Evolutionary conservation across 768 basidiomycete genomes (phyloP).

Genomic region (Boletus sensibilis): DNA sequence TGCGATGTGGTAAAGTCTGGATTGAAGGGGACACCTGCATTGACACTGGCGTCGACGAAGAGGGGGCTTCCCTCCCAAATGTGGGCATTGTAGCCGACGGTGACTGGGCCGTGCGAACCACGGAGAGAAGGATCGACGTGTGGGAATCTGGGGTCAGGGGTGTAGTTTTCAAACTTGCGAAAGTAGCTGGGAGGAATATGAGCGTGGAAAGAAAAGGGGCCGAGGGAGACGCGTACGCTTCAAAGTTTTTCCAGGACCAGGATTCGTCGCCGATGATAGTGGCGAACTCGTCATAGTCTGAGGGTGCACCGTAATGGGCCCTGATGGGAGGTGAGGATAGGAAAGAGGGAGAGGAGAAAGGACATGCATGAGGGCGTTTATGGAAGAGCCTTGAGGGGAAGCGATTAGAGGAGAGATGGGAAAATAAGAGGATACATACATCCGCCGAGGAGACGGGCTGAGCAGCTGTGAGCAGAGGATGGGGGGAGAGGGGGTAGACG

Average conservation of each 20-base stretch:
- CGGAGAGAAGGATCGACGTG: constrained; percentile 45
- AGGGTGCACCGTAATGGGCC: constrained; percentile 63
- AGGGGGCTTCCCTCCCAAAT: constrained; percentile 43
- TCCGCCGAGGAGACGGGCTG: constrained; percentile 70
- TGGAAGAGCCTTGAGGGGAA: constrained; percentile 47
- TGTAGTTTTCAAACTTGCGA: constrained; percentile 62
- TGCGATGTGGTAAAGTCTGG: constrained; percentile 56
- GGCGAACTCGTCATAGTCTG: constrained; percentile 70
- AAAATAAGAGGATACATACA: constrained; percentile 45
- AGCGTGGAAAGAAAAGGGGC: not conserved
- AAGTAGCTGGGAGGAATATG: constrained; percentile 52
- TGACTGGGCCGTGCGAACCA: constrained; percentile 56
- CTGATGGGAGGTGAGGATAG: constrained; percentile 17
- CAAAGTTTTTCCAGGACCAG: constrained; percentile 57
- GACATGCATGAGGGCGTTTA: constrained; percentile 56
- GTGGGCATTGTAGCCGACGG: constrained; percentile 55
- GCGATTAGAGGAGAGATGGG: not conserved
- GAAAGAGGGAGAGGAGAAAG: not conserved
- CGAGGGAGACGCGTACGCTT: constrained; percentile 36
- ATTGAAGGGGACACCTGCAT: constrained; percentile 49
- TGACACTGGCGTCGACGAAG: constrained; percentile 55
- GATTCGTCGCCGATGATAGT: constrained; percentile 48
- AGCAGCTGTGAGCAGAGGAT: not conserved
- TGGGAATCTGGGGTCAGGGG: constrained; percentile 49
- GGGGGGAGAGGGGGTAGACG: not conserved